Base-by-base conservation (phyloP, 306 rosid genomes). In the Biancaea sappan region DNA sequence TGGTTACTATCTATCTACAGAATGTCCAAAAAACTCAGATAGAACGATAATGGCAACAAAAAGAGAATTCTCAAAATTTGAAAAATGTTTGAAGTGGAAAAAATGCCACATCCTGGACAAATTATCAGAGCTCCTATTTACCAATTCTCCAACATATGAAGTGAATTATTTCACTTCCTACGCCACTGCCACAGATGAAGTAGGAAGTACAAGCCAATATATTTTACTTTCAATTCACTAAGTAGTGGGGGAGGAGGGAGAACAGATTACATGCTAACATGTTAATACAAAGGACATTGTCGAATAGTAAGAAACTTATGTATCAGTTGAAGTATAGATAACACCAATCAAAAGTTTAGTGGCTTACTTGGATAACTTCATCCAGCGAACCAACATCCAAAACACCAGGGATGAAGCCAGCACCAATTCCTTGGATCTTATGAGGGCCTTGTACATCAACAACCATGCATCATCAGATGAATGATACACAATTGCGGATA, bases 361-460 rank as follows among this genome's bases (percentile, higher is more conserved):
- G 72, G 61, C 96, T 79, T 84, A 94, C 98, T 85, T 91, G 98
- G 76, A 94, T 69, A 78, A 88, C 91, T 89, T 88, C 97, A 76
- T 91, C 94, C 15, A 94, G 62, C 65, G 89, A 38, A 86, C 28
- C 58, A 48, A 89, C 80, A 6, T 91, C 98, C 85, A 94, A 81
- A 76, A 94, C 91, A 84, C 91, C 97, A 72, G 98, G 98, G 80
- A 94, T 86, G 88, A 94, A 91, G 77, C 98, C 98, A 59, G 98
- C 98, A 40, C 97, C 98, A 77, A 94, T 85, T 81, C 98, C 98
- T 88, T 94, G 97, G 87, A 94, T 94, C 87, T 94, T 94, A 84
- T 94, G 97, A 13, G 98, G 97, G 26, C 98, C 98, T 94, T 81
- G 32, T 50, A 73, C 75, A 83, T 31, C 18, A 35, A 81, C 22